Evolutionary conservation across 2,329 filamentous ascomycete species (phyloP), one percentile per base, ranked within the genome.

Genomic region (Fonsecaea monophora): DNA sequence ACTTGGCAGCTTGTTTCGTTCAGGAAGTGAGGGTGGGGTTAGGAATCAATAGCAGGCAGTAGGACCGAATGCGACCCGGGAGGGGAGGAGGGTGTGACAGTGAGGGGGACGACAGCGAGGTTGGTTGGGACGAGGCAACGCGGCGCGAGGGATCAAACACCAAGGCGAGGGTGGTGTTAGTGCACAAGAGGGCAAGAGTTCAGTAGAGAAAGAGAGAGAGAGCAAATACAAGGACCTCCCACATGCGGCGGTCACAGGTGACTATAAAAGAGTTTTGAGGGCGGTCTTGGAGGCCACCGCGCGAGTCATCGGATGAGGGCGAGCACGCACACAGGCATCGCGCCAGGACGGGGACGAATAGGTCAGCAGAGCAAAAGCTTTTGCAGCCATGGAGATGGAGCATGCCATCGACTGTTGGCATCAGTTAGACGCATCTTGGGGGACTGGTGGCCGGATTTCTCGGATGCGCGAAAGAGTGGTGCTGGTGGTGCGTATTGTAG

Each of bases 391-490:
- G n/a, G 25, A 21, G 57, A 25, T 25, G 25, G 25, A 25, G 25
- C n/a, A 50, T 60, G 42, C 25, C 57, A 60, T 60, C 57, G 25
- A 53, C 25, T 25, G 48, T 21, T 53, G 59, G 59, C 59, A 61
- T 61, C 45, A 30, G 45, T 30, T 53, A 34, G 48, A 54, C 45
- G 59, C 59, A 35, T 53, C 48, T 53, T 53, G 59, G 45, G 45
- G 60, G 34, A 50, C 30, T 34, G 50, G 38, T 42, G 64, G 63
- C 63, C 68, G 68, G 68, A 70, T 62, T 68, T 66, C 60, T 70
- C 68, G 68, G 68, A 70, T 68, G 68, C 68, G 65, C 58, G 42
- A 65, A 55, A 55, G 48, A 35, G 57, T 68, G 48, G 60, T 50
- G 40, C 40, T 45, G 40, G 40, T 45, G 40, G n/a, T 21, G 40